Evolutionary conservation across 257 asterid genomes (phyloP).

Genomic region (Solanum phureja): DNA sequence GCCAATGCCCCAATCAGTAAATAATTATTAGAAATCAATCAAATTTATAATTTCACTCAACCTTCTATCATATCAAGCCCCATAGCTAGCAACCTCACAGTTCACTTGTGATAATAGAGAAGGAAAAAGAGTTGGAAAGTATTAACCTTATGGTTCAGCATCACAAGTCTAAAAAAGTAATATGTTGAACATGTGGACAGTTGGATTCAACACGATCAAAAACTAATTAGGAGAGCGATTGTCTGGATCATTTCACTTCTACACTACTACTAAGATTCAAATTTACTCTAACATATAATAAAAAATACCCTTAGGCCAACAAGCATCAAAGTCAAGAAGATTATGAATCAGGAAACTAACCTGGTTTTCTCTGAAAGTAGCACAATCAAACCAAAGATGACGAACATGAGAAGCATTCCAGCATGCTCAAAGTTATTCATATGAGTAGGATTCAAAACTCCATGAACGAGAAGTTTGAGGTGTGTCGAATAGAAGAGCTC

Average conservation of each 20-base stretch:
- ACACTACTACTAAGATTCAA: not conserved
- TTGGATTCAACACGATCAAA: not conserved
- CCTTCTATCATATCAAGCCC: not conserved
- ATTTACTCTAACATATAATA: not conserved
- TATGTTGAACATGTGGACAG: not conserved
- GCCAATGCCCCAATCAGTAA: not conserved
- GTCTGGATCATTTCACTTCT: not conserved
- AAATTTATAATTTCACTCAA: not conserved
- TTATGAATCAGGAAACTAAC: constrained; percentile 26
- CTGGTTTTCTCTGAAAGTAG: constrained; percentile 78
- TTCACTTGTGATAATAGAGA: not conserved
- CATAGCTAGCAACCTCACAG: not conserved
- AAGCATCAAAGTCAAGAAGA: not conserved
- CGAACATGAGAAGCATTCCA: constrained; percentile 97
- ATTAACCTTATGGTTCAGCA: not conserved
- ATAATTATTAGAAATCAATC: not conserved
- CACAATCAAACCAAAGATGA: constrained; percentile 61
- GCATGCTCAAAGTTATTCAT: constrained; percentile 97
- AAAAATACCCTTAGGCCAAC: not conserved
- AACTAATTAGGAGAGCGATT: not conserved
- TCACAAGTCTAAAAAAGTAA: not conserved
- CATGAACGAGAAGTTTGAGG: constrained; percentile 69
- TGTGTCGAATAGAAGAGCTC: constrained; percentile 87
- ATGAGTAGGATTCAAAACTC: constrained; percentile 73
- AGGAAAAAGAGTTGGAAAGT: not conserved